A percentile compares a stretch with the other conserved stretches of the same genome.
phyloP scores from a whole-genome alignment of 306 rosid species.

The Lithocarpus polystachyus region DNA sequence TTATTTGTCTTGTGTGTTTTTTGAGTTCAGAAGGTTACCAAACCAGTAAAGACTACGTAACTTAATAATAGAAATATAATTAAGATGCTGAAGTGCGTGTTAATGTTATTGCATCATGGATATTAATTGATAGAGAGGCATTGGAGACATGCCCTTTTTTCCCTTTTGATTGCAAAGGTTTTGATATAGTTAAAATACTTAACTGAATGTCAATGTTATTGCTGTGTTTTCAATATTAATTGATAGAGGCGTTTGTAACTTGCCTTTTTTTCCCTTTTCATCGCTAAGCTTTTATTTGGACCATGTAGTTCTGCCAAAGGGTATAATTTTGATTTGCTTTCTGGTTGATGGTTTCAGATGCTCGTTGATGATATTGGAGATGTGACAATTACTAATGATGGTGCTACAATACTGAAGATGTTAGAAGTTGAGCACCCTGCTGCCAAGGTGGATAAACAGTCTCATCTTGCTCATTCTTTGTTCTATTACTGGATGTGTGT shows the following conservation, averaged over 20 bases:
- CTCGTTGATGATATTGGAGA: conserved; percentile 95
- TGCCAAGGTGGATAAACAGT: conserved; percentile 63
- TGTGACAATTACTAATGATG: conserved; percentile 92
- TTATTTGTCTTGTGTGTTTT: not conserved
- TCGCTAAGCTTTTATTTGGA: not conserved
- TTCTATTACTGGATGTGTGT: not conserved
- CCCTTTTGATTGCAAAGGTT: not conserved
- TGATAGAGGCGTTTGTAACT: not conserved
- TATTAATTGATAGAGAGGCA: not conserved
- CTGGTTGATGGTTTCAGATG: conserved; percentile 56
- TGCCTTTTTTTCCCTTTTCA: not conserved
- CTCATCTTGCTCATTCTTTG: not conserved
- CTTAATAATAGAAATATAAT: not conserved
- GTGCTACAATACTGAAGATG: conserved; percentile 96
- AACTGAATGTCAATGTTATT: no score
- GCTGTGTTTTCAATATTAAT: not conserved
- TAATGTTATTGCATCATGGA: not conserved
- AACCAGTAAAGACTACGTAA: not conserved
- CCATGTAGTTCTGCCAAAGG: not conserved
- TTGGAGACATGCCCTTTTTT: not conserved
- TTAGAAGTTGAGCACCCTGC: conserved; percentile 98
- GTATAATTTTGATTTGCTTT: not conserved
- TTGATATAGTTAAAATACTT: not conserved
- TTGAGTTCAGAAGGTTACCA: not conserved
- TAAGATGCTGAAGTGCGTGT: not conserved